Base-by-base conservation (phyloP, 1,284 basidiomycete species). In the Rhodotorula sp. region DNA sequence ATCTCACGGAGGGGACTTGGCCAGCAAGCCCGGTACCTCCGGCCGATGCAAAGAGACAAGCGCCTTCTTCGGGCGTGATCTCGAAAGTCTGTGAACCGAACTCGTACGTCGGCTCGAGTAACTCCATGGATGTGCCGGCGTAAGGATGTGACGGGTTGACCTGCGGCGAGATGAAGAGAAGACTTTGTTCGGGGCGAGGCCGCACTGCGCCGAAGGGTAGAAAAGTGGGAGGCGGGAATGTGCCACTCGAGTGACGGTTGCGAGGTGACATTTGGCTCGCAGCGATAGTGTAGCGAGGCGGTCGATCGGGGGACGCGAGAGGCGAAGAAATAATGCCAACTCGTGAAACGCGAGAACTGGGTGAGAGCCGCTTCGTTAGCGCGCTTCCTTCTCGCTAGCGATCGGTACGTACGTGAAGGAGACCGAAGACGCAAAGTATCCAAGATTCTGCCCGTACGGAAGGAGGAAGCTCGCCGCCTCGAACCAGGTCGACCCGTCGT, bases 321-420 rank as follows among this genome's bases (percentile, higher is more conserved):
- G 56, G 19, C 2, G 63, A n/a, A 19, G 56, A 20, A n/a, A 48
- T 24, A 60, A 69, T 48, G 49, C 36, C 29, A 36, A 73, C 60
- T 36, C 68, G 63, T 17, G 72, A 36, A 56, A 74, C 32, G 32
- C 73, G 71, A 2, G 73, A 74, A 10, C 73, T 74, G 60, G 1
- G n/a, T 17, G 24, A n/a, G 30, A 44, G 19, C 24, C 22, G 30
- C 20, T 24, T 29, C 30, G 57, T 51, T 10, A 48, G 39, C 13
- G 39, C n/a, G 24, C 13, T 39, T 1, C 24, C n/a, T 13, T 6
- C 46, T 22, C 19, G n/a, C 27, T 24, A 32, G n/a, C 7, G 36
- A 48, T n/a, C 1, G 20, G 30, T 7, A 47, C 69, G 47, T 22
- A 73, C 73, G 47, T 73, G 71, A 69, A 72, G 13, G 67, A 59